Evolutionary conservation across 192 early-diverging fungal genomes (phyloP).

Genomic region (Funneliformis mosseae): DNA sequence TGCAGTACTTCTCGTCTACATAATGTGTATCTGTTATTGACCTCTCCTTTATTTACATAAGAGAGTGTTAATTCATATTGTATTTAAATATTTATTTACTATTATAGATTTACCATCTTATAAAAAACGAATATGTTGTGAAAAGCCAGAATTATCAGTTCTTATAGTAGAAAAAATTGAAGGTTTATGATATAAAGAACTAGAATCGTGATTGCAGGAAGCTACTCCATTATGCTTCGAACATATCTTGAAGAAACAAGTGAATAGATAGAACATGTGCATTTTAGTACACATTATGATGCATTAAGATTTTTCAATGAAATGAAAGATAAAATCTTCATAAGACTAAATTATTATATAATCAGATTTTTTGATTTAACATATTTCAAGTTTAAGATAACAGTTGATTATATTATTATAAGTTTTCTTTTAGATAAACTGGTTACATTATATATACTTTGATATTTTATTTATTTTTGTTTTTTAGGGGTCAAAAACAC

Average conservation of each 20-base stretch:
- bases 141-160: too few species aligned
- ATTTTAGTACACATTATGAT: slow-evolving; percentile 16
- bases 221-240: not conserved
- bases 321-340: slow-evolving; percentile 23
- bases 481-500: not conserved
- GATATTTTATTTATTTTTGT: not conserved
- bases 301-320: slow-evolving; percentile 21
- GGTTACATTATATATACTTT: slow-evolving; percentile 7
- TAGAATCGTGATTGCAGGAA: not conserved
- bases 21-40: too few species aligned
- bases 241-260: slow-evolving; percentile 16
- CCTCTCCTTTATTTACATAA: too few species aligned
- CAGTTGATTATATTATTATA: not conserved
- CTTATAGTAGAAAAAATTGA: too few species aligned
- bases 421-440: not conserved
- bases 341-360: not conserved
- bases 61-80: too few species aligned
- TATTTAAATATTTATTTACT: too few species aligned
- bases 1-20: too few species aligned
- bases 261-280: not conserved
- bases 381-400: slow-evolving; percentile 12
- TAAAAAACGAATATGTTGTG: too few species aligned
- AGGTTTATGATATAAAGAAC: not conserved
- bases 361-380: slow-evolving; percentile 16
- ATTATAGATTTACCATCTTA: too few species aligned